A percentile compares a stretch with the other conserved stretches of the same genome.
Evolutionary conservation across 495 filamentous ascomycete species (phyloP).

Genomic region (Recurvomyces mirabilis): DNA sequence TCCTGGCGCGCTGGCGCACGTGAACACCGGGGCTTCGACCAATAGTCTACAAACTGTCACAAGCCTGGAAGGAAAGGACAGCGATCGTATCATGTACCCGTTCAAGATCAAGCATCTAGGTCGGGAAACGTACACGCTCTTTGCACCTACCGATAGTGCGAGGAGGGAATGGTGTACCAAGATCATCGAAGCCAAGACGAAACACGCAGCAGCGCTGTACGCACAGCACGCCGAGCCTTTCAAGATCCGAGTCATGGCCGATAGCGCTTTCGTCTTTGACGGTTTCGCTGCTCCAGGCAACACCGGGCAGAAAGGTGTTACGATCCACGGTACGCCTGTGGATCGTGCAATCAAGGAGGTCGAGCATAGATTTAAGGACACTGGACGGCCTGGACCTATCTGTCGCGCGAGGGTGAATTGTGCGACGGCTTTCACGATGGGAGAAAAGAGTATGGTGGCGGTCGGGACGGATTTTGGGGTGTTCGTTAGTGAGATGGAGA

Average conservation of each 20-base stretch:
- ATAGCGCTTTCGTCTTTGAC: conserved; percentile 80
- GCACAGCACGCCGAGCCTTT: conserved; percentile 96
- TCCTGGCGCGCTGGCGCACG: conserved; percentile 51
- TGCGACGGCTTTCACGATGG: conserved; percentile 87
- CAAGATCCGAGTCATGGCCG: conserved; percentile 79
- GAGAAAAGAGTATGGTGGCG: conserved; percentile 85
- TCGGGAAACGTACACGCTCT: conserved; percentile 76
- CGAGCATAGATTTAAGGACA: conserved; percentile 56
- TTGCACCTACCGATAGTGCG: conserved; percentile 59
- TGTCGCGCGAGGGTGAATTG: conserved; percentile 83
- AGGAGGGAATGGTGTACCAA: conserved; percentile 84
- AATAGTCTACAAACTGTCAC: conserved; percentile 41
- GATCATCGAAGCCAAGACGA: conserved; percentile 88
- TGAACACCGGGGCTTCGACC: conserved; percentile 46
- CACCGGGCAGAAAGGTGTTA: conserved; percentile 40
- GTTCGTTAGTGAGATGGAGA: conserved; percentile 70
- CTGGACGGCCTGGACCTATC: conserved; percentile 59
- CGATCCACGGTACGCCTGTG: conserved; percentile 79
- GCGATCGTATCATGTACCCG: conserved; percentile 80
- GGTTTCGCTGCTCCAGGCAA: conserved; percentile 32
- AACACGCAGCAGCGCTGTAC: conserved; percentile 76
- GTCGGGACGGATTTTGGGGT: conserved; percentile 94
- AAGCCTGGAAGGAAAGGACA: conserved; percentile 45
- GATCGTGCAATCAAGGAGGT: conserved; percentile 84
- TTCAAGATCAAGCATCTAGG: conserved; percentile 98